Evolutionary conservation across 345 rosid genomes (phyloP), one percentile per base, ranked within the genome.

Genomic region (Gossypium thurberi): DNA sequence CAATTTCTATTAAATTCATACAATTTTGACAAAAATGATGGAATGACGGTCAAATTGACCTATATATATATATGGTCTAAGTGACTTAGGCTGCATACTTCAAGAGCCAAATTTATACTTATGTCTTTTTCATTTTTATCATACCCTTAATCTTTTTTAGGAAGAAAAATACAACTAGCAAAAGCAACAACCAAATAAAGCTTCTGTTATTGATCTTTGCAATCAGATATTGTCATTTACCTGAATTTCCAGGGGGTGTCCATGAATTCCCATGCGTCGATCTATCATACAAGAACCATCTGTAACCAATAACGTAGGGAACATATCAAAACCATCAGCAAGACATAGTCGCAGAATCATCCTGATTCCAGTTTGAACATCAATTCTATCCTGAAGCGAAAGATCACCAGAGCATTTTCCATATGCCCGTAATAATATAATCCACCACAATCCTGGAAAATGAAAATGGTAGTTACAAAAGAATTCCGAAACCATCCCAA

Each of bases 241-340:
- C 87, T 91, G 96, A 78, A 93, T 93, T 84, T 93, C 98, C 57
- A 93, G 86, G 64, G 98, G 97, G 71, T 91, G 98, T 26, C 98
- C 98, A 44, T 91, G 98, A 78, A 93, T 89, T 77, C 98, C 97
- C 98, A 91, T 93, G 21, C 93, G 90, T 0, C 98, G 89, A 80
- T 93, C 98, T 78, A 93, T 89, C 98, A 93, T 93, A 77, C 98
- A 93, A 46, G 97, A 88, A 71, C 97, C 97, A 88, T 93, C 98
- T 2, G 95, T 93, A 61, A 93, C 98, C 78, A 90, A 79, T 56
- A 90, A 80, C 3, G 98, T 93, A 2, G 97, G 98, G 70, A 93
- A 93, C 97, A 93, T 91, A 78, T 93, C 98, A 75, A 93, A 93
- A 57, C 96, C 97, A 71, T 89, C 97, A 44, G 93, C 84, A 69